Evolutionary conservation across 257 asterid species (phyloP), one percentile per base, ranked within the genome.

Genomic region (Craterostigma plantagineum): DNA sequence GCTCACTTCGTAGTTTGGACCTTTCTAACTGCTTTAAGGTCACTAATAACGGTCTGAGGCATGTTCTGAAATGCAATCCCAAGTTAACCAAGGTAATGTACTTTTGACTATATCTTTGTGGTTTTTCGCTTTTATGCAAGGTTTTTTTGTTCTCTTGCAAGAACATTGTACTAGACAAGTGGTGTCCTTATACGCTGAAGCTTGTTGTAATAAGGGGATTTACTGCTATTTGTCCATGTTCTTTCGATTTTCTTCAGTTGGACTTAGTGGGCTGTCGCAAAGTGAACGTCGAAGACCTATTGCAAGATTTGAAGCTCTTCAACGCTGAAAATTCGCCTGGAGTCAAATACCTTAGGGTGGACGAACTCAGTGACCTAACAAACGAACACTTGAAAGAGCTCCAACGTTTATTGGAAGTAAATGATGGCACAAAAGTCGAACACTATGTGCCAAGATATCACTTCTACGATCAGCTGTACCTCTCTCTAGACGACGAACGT

Each of bases 401-500:
- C 35, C 71, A 81, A 67, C 57, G 50, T 61, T 58, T 86, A 30
- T 47, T 81, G 53, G 83, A 73, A 51, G 54, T 42, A 11, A 69
- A 61, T 7, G 60, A 57, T 51, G 58, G 62, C 49, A 61, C 56
- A 54, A 55, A 16, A 43, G 27, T 51, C 14, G 12, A 18, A 30
- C 50, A 46, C 57, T 50, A 48, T 36, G 67, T 73, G 46, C 84
- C 68, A 10, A 63, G 83, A 35, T 75, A 42, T 51, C 52, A 49
- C 46, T 52, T 67, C 10, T 61, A 50, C 4, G 75, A 39, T 10
- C 72, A 72, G 48, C 9, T 67, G 12, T 54, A 66, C 66, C 72
- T 77, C 42, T 63, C 92, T 36, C 41, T 76, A 35, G 87, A 75
- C 8, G 81, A 77, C 42, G 94, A 75, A 3, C 81, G 73, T 7